Evolutionary conservation across 1,139 yeast genomes (phyloP).

Genomic region (Chernovozyma aurita): DNA sequence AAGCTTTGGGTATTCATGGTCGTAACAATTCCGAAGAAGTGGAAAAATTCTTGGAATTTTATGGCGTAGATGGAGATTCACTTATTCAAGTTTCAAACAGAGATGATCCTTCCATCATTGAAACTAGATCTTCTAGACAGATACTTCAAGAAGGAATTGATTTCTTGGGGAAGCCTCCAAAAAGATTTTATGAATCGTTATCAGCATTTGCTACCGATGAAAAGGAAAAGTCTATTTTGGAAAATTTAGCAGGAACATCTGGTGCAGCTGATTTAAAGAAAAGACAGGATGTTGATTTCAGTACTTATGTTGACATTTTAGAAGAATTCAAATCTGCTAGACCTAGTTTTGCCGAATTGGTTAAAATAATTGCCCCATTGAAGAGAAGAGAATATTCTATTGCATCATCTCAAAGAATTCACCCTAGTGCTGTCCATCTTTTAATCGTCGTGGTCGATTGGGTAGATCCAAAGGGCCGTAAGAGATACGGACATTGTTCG

Average conservation of each 20-base stretch:
- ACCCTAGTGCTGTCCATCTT: slow-evolving; percentile 86
- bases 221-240: slow-evolving; percentile 58
- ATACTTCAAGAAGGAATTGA: slow-evolving; percentile 77
- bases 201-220: slow-evolving; percentile 70
- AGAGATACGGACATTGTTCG: slow-evolving; percentile 92
- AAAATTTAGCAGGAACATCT: slow-evolving; percentile 63
- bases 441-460: slow-evolving; percentile 95
- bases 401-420: slow-evolving; percentile 92
- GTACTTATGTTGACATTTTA: slow-evolving; percentile 77
- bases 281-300: slow-evolving; percentile 81
- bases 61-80: slow-evolving; percentile 66
- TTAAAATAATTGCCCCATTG: slow-evolving; percentile 72
- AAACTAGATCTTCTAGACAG: slow-evolving; percentile 79
- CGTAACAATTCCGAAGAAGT: slow-evolving; percentile 70
- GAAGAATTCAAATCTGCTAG: slow-evolving; percentile 78
- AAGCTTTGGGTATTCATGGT: slow-evolving; percentile 94
- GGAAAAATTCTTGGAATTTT: slow-evolving; percentile 61
- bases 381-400: slow-evolving; percentile 99
- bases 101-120: slow-evolving; percentile 55
- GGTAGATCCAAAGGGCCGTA: slow-evolving; percentile 83
- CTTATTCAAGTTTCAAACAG: slow-evolving; percentile 69
- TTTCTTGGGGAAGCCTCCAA: slow-evolving; percentile 92
- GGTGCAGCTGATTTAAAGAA: slow-evolving; percentile 86
- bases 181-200: slow-evolving; percentile 84
- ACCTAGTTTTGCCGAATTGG: slow-evolving; percentile 71